Evolutionary conservation across 2,329 filamentous ascomycete genomes (phyloP).

Genomic region (Cladosporium sp.): DNA sequence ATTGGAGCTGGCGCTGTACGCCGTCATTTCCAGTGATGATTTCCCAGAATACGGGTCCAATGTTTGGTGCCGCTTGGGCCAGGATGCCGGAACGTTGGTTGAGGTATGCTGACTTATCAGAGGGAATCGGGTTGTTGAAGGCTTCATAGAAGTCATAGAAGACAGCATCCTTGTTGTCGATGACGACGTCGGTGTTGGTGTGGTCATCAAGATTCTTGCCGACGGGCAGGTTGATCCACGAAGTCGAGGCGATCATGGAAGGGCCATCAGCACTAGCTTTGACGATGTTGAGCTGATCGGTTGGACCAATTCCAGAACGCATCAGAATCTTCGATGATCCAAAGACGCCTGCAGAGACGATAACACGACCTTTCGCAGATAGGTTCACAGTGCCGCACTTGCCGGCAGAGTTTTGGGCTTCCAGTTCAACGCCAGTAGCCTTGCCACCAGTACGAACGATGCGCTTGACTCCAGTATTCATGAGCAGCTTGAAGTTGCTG

Average conservation of each 20-base stretch:
- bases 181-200: slow-evolving; percentile 59
- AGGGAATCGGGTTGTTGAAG: slow-evolving; percentile 47
- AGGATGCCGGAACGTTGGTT: slow-evolving; percentile 59
- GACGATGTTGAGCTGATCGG: slow-evolving; percentile 49
- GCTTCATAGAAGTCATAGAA: slow-evolving; percentile 68
- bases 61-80: slow-evolving; percentile 65
- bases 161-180: slow-evolving; percentile 53
- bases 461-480: slow-evolving; percentile 64
- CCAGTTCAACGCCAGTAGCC: slow-evolving; percentile 68
- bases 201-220: slow-evolving; percentile 52
- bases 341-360: slow-evolving; percentile 68
- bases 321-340: slow-evolving; percentile 68
- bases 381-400: slow-evolving; percentile 62
- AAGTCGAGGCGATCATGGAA: slow-evolving; percentile 44
- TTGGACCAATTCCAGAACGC: slow-evolving; percentile 67
- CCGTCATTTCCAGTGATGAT: slow-evolving; percentile 59
- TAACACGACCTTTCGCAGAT: slow-evolving; percentile 60
- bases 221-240: slow-evolving; percentile 55
- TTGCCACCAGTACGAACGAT: slow-evolving; percentile 62
- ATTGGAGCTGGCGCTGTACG: slow-evolving; percentile 65
- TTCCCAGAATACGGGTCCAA: slow-evolving; percentile 64
- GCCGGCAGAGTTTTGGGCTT: slow-evolving; percentile 55
- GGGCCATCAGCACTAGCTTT: slow-evolving; percentile 46
- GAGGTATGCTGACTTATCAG: slow-evolving; percentile 45
- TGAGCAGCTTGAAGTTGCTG: slow-evolving; percentile 66